Base-by-base conservation (phyloP, 805 yeast species). In the Zygosaccharomyces bailii region DNA sequence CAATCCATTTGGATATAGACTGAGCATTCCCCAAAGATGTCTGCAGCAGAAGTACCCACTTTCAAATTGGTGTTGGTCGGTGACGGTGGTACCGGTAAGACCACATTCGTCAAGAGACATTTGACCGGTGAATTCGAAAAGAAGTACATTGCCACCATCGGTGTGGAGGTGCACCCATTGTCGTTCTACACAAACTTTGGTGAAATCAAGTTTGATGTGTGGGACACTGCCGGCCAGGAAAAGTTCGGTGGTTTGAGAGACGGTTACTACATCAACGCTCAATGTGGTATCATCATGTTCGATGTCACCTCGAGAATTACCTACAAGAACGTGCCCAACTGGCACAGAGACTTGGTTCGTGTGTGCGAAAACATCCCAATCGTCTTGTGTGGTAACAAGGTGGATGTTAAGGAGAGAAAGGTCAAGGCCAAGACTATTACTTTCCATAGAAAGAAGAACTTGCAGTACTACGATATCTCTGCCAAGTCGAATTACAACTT, bases 201-300 rank as follows among this genome's bases (percentile, higher is more conserved):
- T 75, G 96, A 91, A 75, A 88, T 93, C 75, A 91, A 87, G 73
- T 93, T 93, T 73, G 97, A 93, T 70, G 97, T 93, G 64, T 93
- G 99, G 99, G 99, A 93, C 73, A 93, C 99, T 45, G 99, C 99
- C 48, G 99, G 99, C 55, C 99, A 93, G 79, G 99, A 93, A 76
- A 93, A 93, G 76, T 93, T 93, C 61, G 99, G 99, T 73, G 99
- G 99, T 63, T 79, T 93, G 67, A 90, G 99, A 80, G 99, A 93
- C 68, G 99, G 99, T 69, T 93, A 93, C 79, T 93, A 93, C 76
- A 93, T 93, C 72, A 91, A 93, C 71, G 99, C 99, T 68, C 96
- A 93, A 76, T 93, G 99, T 80, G 99, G 98, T 76, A 93, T 93
- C 77, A 93, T 93, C 72, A 93, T 93, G 99, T 93, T 93, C 70